phyloP scores from a whole-genome alignment of 441 rosid species.

The Adansonia rubrostipa region DNA sequence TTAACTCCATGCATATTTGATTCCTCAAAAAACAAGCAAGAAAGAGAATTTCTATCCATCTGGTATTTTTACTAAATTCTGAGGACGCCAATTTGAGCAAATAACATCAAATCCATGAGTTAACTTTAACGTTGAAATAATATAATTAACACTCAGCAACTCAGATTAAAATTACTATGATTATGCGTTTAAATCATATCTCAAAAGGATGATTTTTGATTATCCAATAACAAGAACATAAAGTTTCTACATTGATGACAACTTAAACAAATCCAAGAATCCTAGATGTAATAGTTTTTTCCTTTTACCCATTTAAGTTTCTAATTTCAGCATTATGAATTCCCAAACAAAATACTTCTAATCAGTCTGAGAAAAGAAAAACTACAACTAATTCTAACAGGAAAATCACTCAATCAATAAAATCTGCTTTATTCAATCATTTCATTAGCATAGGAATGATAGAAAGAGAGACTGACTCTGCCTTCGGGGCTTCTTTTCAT shows the following conservation, averaged over 20 bases:
- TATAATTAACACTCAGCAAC: not conserved
- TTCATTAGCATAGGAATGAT: not conserved
- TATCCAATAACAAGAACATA: not conserved
- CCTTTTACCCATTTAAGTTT: not conserved
- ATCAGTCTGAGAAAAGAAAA: not conserved
- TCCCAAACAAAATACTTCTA: not conserved
- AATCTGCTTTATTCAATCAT: not conserved
- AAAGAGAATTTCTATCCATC: not conserved
- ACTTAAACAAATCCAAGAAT: not conserved
- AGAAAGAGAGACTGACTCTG: conserved; percentile 50
- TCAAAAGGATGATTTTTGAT: not conserved
- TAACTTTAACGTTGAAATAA: not conserved
- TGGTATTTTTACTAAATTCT: not conserved
- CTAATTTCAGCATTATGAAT: conserved; percentile 9
- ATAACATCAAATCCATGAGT: not conserved
- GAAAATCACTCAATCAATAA: not conserved
- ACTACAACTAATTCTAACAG: not conserved
- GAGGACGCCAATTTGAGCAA: not conserved
- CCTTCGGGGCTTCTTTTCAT: conserved; percentile 86
- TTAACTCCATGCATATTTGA: not conserved
- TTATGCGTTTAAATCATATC: not conserved
- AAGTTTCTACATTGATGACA: not conserved
- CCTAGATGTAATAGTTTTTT: not conserved
- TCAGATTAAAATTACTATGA: not conserved
- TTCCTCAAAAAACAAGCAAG: not conserved